A percentile compares a stretch with the other conserved stretches of the same genome.
Conservation (phyloP, 2,329 filamentous ascomycete species). For the Chaetomiaceae sp. region DNA sequence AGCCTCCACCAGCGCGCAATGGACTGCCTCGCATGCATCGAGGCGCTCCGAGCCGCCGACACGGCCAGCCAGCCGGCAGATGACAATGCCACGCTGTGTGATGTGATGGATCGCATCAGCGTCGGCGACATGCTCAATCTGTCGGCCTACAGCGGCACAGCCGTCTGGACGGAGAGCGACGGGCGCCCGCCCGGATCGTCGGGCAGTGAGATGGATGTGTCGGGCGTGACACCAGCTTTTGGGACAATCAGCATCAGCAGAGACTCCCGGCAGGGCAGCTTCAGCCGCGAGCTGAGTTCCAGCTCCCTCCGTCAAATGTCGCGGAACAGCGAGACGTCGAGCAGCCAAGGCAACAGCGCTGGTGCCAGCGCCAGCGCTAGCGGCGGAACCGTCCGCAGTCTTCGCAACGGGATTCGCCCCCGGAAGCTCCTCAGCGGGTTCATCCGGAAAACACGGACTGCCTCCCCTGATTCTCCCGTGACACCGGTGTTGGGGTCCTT, state of each 20-base stretch:
- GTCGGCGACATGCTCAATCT: slow-evolving; percentile 35
- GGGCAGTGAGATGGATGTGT: slow-evolving; percentile 43
- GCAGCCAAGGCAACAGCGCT: slow-evolving; percentile 15
- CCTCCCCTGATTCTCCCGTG: slow-evolving; percentile 27
- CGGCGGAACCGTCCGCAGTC: slow-evolving; percentile 32
- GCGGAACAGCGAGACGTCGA: slow-evolving; percentile 30
- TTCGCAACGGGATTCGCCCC: slow-evolving; percentile 37
- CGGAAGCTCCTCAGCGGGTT: slow-evolving; percentile 40
- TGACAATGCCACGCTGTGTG: slow-evolving; percentile 34
- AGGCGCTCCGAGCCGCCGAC: slow-evolving; percentile 40
- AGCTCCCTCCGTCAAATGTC: slow-evolving; percentile 29
- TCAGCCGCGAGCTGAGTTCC: slow-evolving; percentile 10
- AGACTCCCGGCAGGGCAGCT: slow-evolving; percentile 24
- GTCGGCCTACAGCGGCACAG: slow-evolving; percentile 32
- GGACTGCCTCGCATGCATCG: slow-evolving; percentile 47
- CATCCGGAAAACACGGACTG: slow-evolving; percentile 33
- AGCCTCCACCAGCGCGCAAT: slow-evolving; percentile 47
- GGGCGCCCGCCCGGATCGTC: slow-evolving; percentile 45
- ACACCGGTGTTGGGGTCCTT: background rate
- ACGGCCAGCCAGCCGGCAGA: slow-evolving; percentile 28
- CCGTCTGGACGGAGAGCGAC: slow-evolving; percentile 34
- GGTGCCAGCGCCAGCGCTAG: slow-evolving; percentile 14
- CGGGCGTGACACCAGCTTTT: slow-evolving; percentile 20
- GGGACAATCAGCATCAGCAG: slow-evolving; percentile 16
- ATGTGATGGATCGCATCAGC: slow-evolving; percentile 44